Conservation (phyloP, 1,139 yeast genomes). For the Debaryomyces psychrophilus region DNA sequence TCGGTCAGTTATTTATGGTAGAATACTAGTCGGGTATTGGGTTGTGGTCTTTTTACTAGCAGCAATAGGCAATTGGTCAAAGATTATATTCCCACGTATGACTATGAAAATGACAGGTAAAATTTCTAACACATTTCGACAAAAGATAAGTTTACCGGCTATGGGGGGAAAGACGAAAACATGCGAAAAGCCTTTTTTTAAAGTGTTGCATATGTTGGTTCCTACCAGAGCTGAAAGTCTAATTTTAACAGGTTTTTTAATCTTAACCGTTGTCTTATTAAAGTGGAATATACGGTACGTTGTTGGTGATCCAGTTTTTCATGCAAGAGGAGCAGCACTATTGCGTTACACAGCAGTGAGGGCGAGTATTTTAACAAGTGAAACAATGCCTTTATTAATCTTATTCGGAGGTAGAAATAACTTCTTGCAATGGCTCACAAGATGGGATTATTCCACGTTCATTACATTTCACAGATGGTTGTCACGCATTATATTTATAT, state of each 20-base stretch:
- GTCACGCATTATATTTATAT: constrained; percentile 48
- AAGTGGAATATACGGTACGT: constrained; percentile 24
- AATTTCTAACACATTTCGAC: constrained; percentile 29
- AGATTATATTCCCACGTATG: constrained; percentile 27
- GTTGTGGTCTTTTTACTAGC: constrained; percentile 27
- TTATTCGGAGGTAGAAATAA: constrained; percentile 67
- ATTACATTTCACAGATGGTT: constrained; percentile 64
- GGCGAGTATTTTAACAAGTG: constrained; percentile 58
- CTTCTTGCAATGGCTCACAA: constrained; percentile 56
- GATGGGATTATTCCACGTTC: constrained; percentile 63
- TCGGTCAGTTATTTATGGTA: constrained; percentile 38
- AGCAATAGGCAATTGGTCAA: constrained; percentile 38
- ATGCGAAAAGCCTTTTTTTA: constrained; percentile 27
- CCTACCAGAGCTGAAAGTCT: constrained; percentile 70
- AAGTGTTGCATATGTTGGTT: constrained; percentile 40
- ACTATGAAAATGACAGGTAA: constrained; percentile 26
- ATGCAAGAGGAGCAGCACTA: constrained; percentile 19
- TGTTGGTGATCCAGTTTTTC: constrained; percentile 36
- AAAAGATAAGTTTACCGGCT: constrained; percentile 33
- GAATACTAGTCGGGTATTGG: constrained; percentile 37
- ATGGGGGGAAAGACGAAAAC: constrained; percentile 30
- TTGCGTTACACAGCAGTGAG: constrained; percentile 54
- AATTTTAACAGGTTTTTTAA: constrained; percentile 49
- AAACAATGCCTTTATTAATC: constrained; percentile 54
- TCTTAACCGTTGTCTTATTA: constrained; percentile 45